Evolutionary conservation across 495 filamentous ascomycete species (phyloP), one percentile per base, ranked within the genome.

Genomic region (Podospora didyma): DNA sequence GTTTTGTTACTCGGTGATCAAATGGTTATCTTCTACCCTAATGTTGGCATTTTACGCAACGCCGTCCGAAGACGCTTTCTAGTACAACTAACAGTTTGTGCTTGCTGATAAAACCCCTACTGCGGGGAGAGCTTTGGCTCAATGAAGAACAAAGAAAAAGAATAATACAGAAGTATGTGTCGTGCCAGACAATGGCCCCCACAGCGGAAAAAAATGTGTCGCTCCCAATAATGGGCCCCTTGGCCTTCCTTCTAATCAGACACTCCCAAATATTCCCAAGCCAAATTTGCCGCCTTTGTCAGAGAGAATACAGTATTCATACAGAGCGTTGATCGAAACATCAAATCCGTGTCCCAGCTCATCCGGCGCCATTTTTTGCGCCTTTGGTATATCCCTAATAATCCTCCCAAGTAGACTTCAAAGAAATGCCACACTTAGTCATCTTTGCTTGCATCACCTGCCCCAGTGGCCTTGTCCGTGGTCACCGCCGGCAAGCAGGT

Each of bases 391-490:
- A 42, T 42, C 39, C 39, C 39, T 14, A 42, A 37, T 37, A 37
- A 42, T 16, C 39, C 39, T 14, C 12, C n/a, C 39, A 7, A 14
- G 4, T 42, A 42, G 39, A 42, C 12, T 9, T 16, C 10, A 42
- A 5, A 42, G 39, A 42, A 42, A 42, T 16, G 39, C 14, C 14
- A 42, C 12, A 16, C 12, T 14, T 42, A 42, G 39, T 16, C 12
- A 7, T 42, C n/a, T 42, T 42, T 16, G 9, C 16, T 37, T 35
- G 34, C 28, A 56, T 66, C 58, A 68, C 59, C 66, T 59, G 4
- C 63, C 66, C 66, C 66, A 69, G 54, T 65, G 62, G 19, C 24
- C 44, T 11, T 58, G 55, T 12, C 39, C 20, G 54, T 65, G 57
- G 47, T 61, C 61, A 48, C 53, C 51, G 22, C 53, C 42, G 2